These are phyloP conservation scores for Neofusicoccum ribis DNA, from an alignment of 2,329 filamentous ascomycete species.

Conservation along the genomic window DNA sequence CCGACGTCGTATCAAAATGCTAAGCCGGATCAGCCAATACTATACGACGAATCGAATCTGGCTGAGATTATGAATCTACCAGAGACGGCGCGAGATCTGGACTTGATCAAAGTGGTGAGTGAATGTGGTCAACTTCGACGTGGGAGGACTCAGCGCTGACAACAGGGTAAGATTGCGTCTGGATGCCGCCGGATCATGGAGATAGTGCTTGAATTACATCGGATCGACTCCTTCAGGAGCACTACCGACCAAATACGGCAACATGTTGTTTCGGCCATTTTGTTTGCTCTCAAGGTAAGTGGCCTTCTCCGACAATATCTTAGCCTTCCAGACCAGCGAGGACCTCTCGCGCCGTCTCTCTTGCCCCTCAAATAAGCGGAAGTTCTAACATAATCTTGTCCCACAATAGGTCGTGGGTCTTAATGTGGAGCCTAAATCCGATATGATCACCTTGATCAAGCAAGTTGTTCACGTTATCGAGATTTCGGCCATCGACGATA, in stretches of 20 bases:
- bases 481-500: conserved; percentile 6
- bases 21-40: background rate
- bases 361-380: background rate
- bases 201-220: background rate
- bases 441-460: conserved; percentile 7
- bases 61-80: background rate
- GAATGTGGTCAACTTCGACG: no score
- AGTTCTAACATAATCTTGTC: background rate
- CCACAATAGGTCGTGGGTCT: background rate
- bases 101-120: conserved; percentile 13
- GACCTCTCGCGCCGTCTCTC: no score
- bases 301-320: background rate
- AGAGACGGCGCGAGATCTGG: conserved; percentile 9
- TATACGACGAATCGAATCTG: background rate
- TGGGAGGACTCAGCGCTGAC: background rate
- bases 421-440: conserved; percentile 6
- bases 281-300: conserved; percentile 8
- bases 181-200: conserved; percentile 2
- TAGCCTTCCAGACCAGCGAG: background rate
- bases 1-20: background rate
- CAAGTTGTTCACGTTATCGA: conserved; percentile 13
- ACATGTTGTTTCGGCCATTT: background rate
- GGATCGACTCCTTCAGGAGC: conserved; percentile 1
- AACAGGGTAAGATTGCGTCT: background rate
- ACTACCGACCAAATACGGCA: background rate